Conservation (phyloP, 257 asterid genomes). For the Lycium ferocissimum region DNA sequence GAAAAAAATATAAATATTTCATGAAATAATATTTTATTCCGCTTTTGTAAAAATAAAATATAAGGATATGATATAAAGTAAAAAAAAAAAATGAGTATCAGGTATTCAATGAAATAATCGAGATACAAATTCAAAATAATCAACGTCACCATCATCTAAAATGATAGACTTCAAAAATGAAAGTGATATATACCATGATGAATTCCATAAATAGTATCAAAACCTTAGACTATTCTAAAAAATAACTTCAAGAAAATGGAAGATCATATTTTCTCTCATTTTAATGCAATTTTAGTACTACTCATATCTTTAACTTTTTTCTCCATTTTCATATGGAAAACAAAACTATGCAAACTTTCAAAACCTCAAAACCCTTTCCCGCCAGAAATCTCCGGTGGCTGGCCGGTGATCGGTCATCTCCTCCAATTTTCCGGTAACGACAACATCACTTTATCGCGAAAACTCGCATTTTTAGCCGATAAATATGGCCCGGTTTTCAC, state of each 20-base stretch:
- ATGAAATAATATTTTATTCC: too few species aligned
- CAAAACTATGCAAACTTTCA: neutral
- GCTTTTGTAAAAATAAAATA: too few species aligned
- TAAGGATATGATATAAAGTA: too few species aligned
- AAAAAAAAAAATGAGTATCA: too few species aligned
- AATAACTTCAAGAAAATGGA: neutral
- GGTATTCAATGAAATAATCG: too few species aligned
- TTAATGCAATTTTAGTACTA: conserved; percentile 7
- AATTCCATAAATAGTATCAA: neutral
- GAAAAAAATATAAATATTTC: too few species aligned
- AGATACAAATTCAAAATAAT: too few species aligned
- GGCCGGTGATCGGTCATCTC: conserved; percentile 41
- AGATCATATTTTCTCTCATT: neutral
- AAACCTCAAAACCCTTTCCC: neutral
- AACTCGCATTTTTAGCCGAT: conserved; percentile 31
- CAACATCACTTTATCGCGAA: conserved; percentile 6
- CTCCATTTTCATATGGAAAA: conserved; percentile 21
- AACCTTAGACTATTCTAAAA: neutral
- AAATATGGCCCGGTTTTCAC: conserved; percentile 40
- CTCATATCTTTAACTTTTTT: neutral
- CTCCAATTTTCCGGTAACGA: conserved; percentile 6
- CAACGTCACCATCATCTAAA: too few species aligned
- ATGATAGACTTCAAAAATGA: too few species aligned
- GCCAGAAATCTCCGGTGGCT: conserved; percentile 36
- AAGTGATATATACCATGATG: neutral